Conservation (phyloP, 768 basidiomycete species). For the Calocybe cyanea region DNA sequence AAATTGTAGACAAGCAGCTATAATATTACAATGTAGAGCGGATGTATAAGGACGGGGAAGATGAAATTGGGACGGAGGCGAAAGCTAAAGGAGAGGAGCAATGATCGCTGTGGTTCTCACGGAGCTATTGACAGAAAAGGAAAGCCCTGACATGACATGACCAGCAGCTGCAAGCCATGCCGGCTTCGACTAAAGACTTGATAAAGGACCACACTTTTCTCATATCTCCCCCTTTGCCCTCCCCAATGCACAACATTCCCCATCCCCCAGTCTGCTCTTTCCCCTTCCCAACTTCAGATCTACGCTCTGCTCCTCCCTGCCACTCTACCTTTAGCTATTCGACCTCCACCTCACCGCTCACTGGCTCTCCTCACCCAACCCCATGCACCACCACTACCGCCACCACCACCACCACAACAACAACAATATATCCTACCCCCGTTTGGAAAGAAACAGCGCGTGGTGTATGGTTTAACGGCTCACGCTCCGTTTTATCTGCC, state of each 20-base stretch:
- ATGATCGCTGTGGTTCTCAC: background rate
- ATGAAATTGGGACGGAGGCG: background rate
- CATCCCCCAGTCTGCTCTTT: conserved; percentile 14
- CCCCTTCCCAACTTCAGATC: conserved; percentile 34
- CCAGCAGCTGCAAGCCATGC: conserved; percentile 19
- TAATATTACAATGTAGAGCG: no score
- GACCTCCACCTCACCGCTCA: background rate
- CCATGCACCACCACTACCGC: no score
- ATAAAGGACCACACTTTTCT: conserved; percentile 12
- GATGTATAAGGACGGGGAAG: background rate
- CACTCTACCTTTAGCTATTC: background rate
- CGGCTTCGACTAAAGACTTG: conserved; percentile 23
- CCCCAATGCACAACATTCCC: conserved; percentile 11
- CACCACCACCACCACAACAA: conserved; percentile 12
- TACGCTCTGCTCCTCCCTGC: conserved; percentile 27
- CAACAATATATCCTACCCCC: conserved; percentile 21
- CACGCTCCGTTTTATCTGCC: conserved; percentile 37
- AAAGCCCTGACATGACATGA: conserved; percentile 28
- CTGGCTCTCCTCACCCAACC: conserved; percentile 11
- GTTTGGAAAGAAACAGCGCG: conserved; percentile 25
- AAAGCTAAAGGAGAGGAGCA: no score
- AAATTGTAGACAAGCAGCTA: no score
- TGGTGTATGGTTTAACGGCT: conserved; percentile 38
- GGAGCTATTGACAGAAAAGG: conserved; percentile 30
- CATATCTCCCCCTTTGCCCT: conserved; percentile 11